Evolutionary conservation across 345 rosid genomes (phyloP).

Genomic region (Erodium maritimum): DNA sequence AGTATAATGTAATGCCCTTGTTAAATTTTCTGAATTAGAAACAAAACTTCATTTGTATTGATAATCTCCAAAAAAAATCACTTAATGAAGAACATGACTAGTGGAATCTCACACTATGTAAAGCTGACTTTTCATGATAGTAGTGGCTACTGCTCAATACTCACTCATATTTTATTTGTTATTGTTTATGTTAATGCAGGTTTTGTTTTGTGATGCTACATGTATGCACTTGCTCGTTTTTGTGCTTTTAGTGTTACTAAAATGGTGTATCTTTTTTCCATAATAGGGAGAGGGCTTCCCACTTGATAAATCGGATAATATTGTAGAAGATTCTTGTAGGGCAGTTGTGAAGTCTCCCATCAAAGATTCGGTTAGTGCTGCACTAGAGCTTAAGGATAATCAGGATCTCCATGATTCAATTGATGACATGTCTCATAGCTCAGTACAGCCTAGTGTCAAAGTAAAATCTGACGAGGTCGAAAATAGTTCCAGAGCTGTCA

Average conservation of each 20-base stretch:
- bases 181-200: not conserved
- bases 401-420: slow-evolving; percentile 21
- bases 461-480: slow-evolving; percentile 29
- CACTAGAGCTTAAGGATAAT: slow-evolving; percentile 22
- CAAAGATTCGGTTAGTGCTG: slow-evolving; percentile 16
- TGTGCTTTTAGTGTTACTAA: not conserved
- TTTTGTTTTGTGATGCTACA: not conserved
- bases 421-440: slow-evolving; percentile 14
- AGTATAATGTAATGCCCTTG: not conserved
- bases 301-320: slow-evolving; percentile 21
- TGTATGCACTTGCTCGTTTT: not conserved
- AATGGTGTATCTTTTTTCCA: slow-evolving; percentile 6
- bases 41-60: not conserved
- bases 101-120: no score
- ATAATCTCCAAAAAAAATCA: not conserved
- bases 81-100: not conserved
- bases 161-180: no score
- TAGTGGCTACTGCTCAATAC: no score
- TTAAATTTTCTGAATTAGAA: not conserved
- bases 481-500: slow-evolving; percentile 16
- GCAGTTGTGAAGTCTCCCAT: slow-evolving; percentile 25
- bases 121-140: no score
- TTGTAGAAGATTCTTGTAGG: slow-evolving; percentile 21
- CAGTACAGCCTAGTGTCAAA: slow-evolving; percentile 15
- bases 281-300: slow-evolving; percentile 29